Base-by-base conservation (phyloP, 2,329 filamentous ascomycete genomes). In the Penicillium vulpinum region DNA sequence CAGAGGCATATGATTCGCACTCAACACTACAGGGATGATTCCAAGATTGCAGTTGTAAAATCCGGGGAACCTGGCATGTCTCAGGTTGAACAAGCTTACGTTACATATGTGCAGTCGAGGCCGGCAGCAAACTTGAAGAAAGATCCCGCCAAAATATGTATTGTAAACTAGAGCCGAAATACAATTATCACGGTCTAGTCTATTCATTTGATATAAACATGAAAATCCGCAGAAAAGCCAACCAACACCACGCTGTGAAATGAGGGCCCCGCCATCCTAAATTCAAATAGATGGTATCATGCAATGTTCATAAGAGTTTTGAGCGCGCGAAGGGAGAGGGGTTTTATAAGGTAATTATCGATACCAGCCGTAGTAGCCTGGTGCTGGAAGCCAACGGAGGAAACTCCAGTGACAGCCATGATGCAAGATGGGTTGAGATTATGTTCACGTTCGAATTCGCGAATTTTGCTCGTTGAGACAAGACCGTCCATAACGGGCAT, bases 401-500 rank as follows among this genome's bases (percentile, higher is more conserved):
- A 68, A n/a, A 72, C 69, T 0, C 69, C 70, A 2, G 69, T 73
- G 0, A 73, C 65, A 6, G 70, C 70, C 65, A 72, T 69, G 40
- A 73, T 68, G 39, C 59, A 65, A 9, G 65, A 57, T 2, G 66
- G 64, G 4, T 44, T 45, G 3, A 67, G 50, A 0, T 59, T 53
- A 11, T 66, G 60, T 11, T 67, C 57, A 29, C 68, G 65, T 58
- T 76, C 73, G 21, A 68, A 66, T 29, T 68, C 63, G n/a, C 77
- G 72, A 51, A 79, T 80, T n/a, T 68, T 69, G 18, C 70, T 66
- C 0, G 77, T 77, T 8, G 77, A 75, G 26, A 72, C 69, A 36
- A 80, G 74, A 1, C 77, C 77, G 56, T 78, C 72, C 72, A 78
- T 73, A 2, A 77, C 65, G 0, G 77, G 77, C 76, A 78, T 78